phyloP scores from a whole-genome alignment of 78 protist species.

The Neovahlkampfia damariscottae region DNA sequence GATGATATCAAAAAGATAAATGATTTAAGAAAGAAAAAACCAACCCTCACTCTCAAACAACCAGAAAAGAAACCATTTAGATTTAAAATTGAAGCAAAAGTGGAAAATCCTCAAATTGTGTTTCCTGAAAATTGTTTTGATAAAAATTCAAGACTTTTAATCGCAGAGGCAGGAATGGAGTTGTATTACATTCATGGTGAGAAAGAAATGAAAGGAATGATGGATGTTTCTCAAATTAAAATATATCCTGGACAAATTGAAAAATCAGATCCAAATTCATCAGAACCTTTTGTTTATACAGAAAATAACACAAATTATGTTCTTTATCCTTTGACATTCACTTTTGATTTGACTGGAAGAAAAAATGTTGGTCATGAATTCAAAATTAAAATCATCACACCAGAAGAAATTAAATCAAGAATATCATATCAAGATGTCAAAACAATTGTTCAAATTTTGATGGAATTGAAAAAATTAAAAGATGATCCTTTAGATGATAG shows the following conservation, averaged over 20 bases:
- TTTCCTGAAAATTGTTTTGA: not conserved
- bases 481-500: too few species aligned
- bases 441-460: not conserved
- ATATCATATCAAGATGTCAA: not conserved
- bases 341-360: not conserved
- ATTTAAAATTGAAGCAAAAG: too few species aligned
- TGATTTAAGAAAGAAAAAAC: too few species aligned
- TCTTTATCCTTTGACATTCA: not conserved
- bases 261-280: too few species aligned
- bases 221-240: too few species aligned
- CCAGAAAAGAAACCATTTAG: too few species aligned
- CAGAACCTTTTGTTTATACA: too few species aligned
- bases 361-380: not conserved
- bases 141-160: not conserved
- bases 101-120: not conserved
- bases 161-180: not conserved
- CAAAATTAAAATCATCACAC: not conserved
- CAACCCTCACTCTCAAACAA: too few species aligned
- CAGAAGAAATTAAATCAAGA: not conserved
- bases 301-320: too few species aligned
- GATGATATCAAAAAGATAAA: not conserved
- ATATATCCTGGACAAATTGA: too few species aligned
- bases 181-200: not conserved
- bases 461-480: not conserved
- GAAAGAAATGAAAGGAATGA: not conserved